phyloP scores from a whole-genome alignment of 23 red algal genomes.

The Gracilariopsis chorda region DNA sequence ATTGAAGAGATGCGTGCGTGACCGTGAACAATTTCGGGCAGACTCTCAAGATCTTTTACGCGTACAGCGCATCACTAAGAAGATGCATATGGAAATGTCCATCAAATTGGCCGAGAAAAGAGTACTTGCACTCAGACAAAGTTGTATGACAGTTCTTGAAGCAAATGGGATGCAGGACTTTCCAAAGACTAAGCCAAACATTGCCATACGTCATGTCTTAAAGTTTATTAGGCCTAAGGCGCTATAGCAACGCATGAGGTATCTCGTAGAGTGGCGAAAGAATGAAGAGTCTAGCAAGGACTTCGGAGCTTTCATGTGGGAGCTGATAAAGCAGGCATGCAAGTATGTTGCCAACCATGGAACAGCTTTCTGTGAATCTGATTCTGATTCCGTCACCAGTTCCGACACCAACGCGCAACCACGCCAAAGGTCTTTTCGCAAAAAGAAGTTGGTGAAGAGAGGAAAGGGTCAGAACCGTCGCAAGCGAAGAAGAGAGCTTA shows the following conservation, averaged over 20 bases:
- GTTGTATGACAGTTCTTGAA: constrained; percentile 1
- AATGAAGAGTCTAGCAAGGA: constrained; percentile 27
- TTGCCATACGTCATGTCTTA: constrained; percentile 12
- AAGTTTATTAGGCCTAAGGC: constrained; percentile 2
- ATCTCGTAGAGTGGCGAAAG: constrained; percentile 8
- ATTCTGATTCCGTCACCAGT: too few species aligned
- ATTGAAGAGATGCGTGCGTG: neutral
- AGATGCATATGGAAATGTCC: neutral
- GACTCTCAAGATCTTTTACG: neutral
- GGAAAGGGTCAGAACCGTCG: neutral
- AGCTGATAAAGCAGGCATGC: constrained; percentile 1
- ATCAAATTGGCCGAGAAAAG: neutral
- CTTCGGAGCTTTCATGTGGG: constrained; percentile 45
- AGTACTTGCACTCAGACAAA: neutral
- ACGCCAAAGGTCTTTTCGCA: too few species aligned
- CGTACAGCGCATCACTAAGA: neutral
- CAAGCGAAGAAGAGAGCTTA: neutral
- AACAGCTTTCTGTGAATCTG: too few species aligned
- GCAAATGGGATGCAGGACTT: constrained; percentile 3
- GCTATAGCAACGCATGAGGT: constrained; percentile 4
- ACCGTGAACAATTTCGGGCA: neutral
- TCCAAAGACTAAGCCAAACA: constrained; percentile 13
- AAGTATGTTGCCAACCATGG: too few species aligned
- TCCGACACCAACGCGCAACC: too few species aligned
- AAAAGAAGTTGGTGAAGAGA: neutral